These are phyloP conservation scores for Pythium periplocum DNA, from an alignment of 352 stramenopile genomes.

Conservation along the genomic window DNA sequence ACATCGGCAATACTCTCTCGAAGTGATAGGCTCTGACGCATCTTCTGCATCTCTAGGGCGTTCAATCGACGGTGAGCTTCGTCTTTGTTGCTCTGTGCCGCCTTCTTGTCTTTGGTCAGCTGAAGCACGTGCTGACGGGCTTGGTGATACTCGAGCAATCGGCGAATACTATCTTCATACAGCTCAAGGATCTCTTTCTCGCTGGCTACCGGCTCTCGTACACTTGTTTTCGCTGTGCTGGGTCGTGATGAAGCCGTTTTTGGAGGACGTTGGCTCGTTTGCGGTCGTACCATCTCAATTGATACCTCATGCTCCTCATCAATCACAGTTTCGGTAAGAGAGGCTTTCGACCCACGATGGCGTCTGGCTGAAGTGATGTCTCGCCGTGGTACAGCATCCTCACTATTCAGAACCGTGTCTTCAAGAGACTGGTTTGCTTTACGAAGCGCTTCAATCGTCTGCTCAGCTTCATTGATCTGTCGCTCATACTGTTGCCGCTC, in stretches of 20 bases:
- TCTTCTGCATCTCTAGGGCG: constrained; percentile 78
- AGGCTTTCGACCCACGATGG: neutral
- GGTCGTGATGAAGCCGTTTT: neutral
- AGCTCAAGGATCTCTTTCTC: constrained; percentile 10
- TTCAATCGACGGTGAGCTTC: constrained; percentile 52
- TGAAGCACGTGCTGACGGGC: constrained; percentile 49
- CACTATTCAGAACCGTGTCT: constrained; percentile 45
- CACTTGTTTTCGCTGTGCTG: neutral
- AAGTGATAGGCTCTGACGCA: constrained; percentile 66
- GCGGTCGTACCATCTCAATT: no score
- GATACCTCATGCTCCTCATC: constrained; percentile 7
- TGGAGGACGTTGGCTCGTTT: no score
- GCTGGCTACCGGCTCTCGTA: neutral
- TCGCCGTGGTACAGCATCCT: constrained; percentile 4
- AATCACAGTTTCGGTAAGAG: constrained; percentile 7
- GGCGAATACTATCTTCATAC: constrained; percentile 49
- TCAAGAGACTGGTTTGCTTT: constrained; percentile 54
- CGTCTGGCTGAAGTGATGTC: neutral
- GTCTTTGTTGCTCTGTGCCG: constrained; percentile 45
- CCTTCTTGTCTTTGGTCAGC: constrained; percentile 64
- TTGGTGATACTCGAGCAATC: constrained; percentile 54
- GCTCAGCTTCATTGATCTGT: constrained; percentile 55
- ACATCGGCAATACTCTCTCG: constrained; percentile 75
- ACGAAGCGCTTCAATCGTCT: constrained; percentile 48
- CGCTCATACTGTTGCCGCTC: constrained; percentile 68